phyloP scores from a whole-genome alignment of 148 eudicot genomes.

The Drosera capensis region DNA sequence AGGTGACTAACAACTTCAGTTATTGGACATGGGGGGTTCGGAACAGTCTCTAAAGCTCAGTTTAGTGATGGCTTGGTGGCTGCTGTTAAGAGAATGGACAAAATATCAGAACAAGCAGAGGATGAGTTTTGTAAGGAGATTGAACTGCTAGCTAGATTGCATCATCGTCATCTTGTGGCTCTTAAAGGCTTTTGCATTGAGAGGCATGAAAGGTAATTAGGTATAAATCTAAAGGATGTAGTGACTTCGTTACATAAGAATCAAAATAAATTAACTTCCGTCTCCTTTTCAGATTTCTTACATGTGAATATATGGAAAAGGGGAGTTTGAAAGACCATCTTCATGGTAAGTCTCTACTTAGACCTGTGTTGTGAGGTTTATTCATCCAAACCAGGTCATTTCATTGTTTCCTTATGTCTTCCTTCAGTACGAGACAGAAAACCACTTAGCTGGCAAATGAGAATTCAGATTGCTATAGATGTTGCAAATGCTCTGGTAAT shows the following conservation, averaged over 20 bases:
- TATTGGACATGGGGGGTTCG: constrained; percentile 92
- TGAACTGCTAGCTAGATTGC: constrained; percentile 83
- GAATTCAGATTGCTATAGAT: constrained; percentile 91
- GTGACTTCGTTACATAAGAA: neutral
- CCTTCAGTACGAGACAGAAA: constrained; percentile 46
- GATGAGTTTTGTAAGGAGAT: constrained; percentile 89
- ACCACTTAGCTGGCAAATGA: constrained; percentile 70
- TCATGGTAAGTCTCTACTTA: constrained; percentile 42
- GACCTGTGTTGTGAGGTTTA: neutral
- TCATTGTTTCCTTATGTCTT: constrained; percentile 5
- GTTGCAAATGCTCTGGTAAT: constrained; percentile 98
- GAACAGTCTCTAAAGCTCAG: constrained; percentile 76
- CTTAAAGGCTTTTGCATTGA: constrained; percentile 76
- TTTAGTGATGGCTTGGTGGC: constrained; percentile 52
- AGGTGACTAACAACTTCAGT: constrained; percentile 65
- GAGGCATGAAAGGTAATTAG: constrained; percentile 53
- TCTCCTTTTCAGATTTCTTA: constrained; percentile 59
- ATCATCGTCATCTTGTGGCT: constrained; percentile 95
- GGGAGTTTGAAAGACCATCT: constrained; percentile 97
- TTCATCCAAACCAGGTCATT: neutral
- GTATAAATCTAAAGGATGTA: neutral
- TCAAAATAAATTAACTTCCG: neutral
- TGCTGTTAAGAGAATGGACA: constrained; percentile 83
- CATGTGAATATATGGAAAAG: constrained; percentile 82
- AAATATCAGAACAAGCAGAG: constrained; percentile 78